Evolutionary conservation across 2,329 filamentous ascomycete species (phyloP).

Genomic region (Trichoderma cornu-damae): DNA sequence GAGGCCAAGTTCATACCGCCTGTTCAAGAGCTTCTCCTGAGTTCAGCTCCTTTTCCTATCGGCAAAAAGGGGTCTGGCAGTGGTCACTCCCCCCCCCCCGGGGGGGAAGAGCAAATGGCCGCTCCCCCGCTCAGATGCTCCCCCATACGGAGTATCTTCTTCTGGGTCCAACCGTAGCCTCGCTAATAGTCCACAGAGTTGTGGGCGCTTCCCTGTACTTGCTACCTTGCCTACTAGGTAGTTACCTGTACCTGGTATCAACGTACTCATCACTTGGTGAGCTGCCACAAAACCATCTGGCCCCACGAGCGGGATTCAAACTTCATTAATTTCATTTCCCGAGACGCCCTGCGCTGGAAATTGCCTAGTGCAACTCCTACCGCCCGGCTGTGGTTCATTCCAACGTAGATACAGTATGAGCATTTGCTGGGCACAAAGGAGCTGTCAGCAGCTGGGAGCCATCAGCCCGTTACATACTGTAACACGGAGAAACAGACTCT

Average conservation of each 20-base stretch:
- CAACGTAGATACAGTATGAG: no score
- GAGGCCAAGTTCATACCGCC: background rate
- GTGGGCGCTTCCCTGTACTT: background rate
- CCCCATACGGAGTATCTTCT: conserved; percentile 13
- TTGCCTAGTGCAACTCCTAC: conserved; percentile 7
- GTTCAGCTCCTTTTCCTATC: background rate
- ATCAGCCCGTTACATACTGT: no score
- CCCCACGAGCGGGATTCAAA: background rate
- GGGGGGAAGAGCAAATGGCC: background rate
- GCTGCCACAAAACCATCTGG: background rate
- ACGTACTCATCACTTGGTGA: background rate
- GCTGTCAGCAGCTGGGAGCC: no score
- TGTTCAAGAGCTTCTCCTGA: background rate
- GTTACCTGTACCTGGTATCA: no score
- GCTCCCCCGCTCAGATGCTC: conserved; percentile 13
- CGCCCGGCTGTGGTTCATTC: conserved; percentile 3
- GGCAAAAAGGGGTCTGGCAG: conserved; percentile 8
- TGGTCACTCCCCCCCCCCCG: background rate
- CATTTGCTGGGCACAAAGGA: background rate
- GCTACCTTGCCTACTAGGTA: no score
- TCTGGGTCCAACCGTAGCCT: conserved; percentile 1
- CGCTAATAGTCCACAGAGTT: background rate
- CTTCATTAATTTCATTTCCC: background rate
- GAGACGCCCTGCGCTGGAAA: conserved; percentile 8
- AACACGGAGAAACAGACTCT: no score